Evolutionary conservation across 176 grass and related monocot genomes (phyloP).

Genomic region (Areca catechu): DNA sequence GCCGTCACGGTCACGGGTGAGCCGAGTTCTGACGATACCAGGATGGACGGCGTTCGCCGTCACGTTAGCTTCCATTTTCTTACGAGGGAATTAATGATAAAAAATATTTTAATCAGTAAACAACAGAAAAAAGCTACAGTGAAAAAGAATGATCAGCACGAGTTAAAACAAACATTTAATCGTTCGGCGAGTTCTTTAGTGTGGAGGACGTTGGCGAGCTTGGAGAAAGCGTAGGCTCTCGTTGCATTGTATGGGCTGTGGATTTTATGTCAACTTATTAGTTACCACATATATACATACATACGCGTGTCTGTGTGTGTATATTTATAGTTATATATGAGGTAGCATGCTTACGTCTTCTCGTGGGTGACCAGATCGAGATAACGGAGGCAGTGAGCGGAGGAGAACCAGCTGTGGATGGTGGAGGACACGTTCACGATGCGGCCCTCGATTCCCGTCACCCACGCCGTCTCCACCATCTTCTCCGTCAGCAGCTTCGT

Average conservation of each 20-base stretch:
- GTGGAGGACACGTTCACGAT: slow-evolving; percentile 87
- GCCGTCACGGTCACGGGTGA: slow-evolving; percentile 86
- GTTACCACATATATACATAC: neutral
- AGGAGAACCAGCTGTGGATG: slow-evolving; percentile 85
- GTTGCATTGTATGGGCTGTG: slow-evolving; percentile 73
- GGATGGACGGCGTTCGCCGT: slow-evolving; percentile 92
- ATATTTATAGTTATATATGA: too few species aligned
- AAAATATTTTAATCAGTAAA: neutral
- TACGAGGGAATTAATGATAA: neutral
- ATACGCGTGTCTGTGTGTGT: too few species aligned
- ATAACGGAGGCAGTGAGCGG: slow-evolving; percentile 67
- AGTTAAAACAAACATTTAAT: slow-evolving; percentile 27
- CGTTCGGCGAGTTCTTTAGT: slow-evolving; percentile 52
- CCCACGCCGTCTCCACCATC: slow-evolving; percentile 63
- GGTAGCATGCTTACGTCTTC: slow-evolving; percentile 82
- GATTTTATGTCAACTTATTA: neutral
- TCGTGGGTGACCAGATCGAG: slow-evolving; percentile 58
- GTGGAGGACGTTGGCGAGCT: slow-evolving; percentile 87
- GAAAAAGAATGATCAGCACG: neutral
- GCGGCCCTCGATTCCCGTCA: slow-evolving; percentile 57
- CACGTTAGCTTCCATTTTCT: slow-evolving; percentile 66
- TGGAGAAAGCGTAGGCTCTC: slow-evolving; percentile 81
- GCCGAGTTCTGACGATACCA: slow-evolving; percentile 84
- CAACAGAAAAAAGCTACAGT: neutral
- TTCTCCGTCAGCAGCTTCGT: slow-evolving; percentile 56